Evolutionary conservation across 192 early-diverging fungal genomes (phyloP).

Genomic region (Rhizophlyctis rosea): DNA sequence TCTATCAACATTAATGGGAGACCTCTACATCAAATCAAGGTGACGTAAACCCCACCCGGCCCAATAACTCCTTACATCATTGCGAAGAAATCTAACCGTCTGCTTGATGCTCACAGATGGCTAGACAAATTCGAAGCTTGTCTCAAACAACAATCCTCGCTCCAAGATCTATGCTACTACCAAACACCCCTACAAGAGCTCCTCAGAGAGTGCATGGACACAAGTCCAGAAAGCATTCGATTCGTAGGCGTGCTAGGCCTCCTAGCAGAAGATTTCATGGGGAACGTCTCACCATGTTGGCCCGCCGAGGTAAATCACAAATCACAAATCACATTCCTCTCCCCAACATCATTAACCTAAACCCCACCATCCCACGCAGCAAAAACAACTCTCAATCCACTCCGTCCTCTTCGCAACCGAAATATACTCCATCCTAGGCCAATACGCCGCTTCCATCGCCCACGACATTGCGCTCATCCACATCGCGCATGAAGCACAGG

Average conservation of each 20-base stretch:
- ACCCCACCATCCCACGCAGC: no score
- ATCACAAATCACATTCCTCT: background rate
- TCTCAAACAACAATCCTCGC: conserved; percentile 8
- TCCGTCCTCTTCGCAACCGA: conserved; percentile 35
- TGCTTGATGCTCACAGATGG: no score
- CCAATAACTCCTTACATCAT: no score
- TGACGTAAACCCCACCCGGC: no score
- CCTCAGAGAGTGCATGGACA: conserved; percentile 27
- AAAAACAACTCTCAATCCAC: conserved; percentile 25
- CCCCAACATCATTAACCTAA: background rate
- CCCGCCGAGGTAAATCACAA: conserved; percentile 19
- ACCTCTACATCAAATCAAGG: no score
- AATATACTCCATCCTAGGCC: conserved; percentile 31
- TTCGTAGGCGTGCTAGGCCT: conserved; percentile 21
- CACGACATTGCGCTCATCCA: conserved; percentile 26
- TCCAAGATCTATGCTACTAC: conserved; percentile 26
- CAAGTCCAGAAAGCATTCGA: conserved; percentile 11
- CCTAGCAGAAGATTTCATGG: conserved; percentile 29
- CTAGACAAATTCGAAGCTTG: conserved; percentile 21
- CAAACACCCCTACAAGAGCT: conserved; percentile 29
- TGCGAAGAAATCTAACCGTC: no score
- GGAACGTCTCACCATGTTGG: conserved; percentile 24
- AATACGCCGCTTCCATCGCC: conserved; percentile 22
- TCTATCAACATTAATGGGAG: no score
- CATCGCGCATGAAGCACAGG: conserved; percentile 2